These are phyloP conservation scores for Byssothecium circinans DNA, from an alignment of 2,329 filamentous ascomycete genomes.

Conservation along the genomic window DNA sequence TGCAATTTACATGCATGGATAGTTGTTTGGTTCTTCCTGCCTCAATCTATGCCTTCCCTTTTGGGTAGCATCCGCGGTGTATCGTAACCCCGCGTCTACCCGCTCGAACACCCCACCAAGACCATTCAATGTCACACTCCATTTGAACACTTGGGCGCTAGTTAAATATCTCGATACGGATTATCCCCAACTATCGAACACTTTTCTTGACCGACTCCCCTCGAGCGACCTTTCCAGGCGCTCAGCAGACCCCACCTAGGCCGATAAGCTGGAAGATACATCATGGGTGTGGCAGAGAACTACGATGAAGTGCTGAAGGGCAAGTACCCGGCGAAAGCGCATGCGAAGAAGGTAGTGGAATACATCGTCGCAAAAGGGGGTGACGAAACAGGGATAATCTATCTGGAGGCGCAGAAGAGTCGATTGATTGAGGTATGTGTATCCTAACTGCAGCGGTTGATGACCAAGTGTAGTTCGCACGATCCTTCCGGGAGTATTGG, in stretches of 20 bases:
- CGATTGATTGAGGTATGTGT: slow-evolving; percentile 69
- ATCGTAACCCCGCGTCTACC: slow-evolving; percentile 23
- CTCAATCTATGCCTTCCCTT: neutral
- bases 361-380: slow-evolving; percentile 70
- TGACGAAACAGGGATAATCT: slow-evolving; percentile 71
- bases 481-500: neutral
- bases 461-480: too few relatives aligned
- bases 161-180: too few relatives aligned
- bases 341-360: slow-evolving; percentile 80
- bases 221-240: too few relatives aligned
- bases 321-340: slow-evolving; percentile 81
- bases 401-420: slow-evolving; percentile 82
- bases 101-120: slow-evolving; percentile 30
- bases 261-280: slow-evolving; percentile 7
- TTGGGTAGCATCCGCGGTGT: slow-evolving; percentile 6
- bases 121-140: slow-evolving; percentile 2
- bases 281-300: slow-evolving; percentile 36
- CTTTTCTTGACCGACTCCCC: too few relatives aligned
- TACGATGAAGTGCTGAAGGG: slow-evolving; percentile 51
- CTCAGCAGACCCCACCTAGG: neutral
- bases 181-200: neutral
- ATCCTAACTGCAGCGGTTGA: too few relatives aligned
- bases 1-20: neutral
- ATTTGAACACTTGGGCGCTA: neutral
- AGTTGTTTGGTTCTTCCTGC: neutral